Evolutionary conservation across 2,329 filamentous ascomycete genomes (phyloP), one percentile per base, ranked within the genome.

Genomic region (Botryotinia narcissicola): DNA sequence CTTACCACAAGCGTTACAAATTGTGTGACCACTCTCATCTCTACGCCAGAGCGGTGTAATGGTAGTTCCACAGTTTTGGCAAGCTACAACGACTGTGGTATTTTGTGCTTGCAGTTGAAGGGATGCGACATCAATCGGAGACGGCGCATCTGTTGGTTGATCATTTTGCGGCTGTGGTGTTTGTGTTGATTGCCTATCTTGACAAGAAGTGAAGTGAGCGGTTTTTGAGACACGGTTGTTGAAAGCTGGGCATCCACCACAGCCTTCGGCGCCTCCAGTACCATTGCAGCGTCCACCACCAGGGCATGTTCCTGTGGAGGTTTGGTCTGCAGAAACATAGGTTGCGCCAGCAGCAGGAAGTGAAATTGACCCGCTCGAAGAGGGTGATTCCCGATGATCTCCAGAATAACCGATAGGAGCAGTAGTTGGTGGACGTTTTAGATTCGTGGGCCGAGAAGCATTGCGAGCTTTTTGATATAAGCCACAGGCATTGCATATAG

Each of bases 1-100:
- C 91, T 81, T 87, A 97, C 94, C 96, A 85, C 96, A 99, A 70
- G 96, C 96, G 83, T 99, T 99, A 85, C 96, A 99, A 76, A 99
- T 99, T 8, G 95, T 97, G 83, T 98, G 95, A 2, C 96, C 96
- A 78, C 91, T 91, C 82, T 97, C 95, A 81, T 98, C 96, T 79
- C 96, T 89, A 80, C 96, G 89, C 96, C 96, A 99, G 22, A 99
- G 86, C 22, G 96, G 96, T 60, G 96, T 99, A 72, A 98, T 95
- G 0, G 96, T 98, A 20, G 96, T 99, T 44, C 92, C 93, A 82
- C 96, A 99, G 80, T 99, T 99, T 81, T 98, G 95, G 78, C 96
- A 99, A 20, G 96, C 95, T 76, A 97, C 94, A 35, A 97, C 90
- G 37, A 93, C 89, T 32, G 81, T 86, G 4, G 88, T 86, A 75